phyloP scores from a whole-genome alignment of 805 yeast species.

The Candida maesae region DNA sequence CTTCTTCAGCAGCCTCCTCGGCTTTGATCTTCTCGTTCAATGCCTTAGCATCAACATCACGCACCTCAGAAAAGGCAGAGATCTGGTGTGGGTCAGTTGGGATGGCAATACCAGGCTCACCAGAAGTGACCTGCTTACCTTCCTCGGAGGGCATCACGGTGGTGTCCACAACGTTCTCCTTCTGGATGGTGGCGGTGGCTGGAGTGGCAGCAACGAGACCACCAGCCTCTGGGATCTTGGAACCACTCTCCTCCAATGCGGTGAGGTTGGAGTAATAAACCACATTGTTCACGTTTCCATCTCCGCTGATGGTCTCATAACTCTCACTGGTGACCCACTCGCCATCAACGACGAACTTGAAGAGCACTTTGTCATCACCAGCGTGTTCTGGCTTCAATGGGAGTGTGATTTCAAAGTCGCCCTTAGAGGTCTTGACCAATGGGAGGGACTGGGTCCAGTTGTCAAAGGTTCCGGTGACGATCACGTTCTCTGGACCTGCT shows the following conservation, averaged over 20 bases:
- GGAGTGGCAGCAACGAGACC: constrained; percentile 31
- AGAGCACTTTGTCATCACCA: constrained; percentile 36
- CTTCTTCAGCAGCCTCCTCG: constrained; percentile 12
- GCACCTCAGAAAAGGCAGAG: constrained; percentile 49
- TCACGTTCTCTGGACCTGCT: constrained; percentile 51
- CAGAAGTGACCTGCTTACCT: constrained; percentile 38
- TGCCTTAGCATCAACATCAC: constrained; percentile 46
- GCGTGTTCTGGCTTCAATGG: constrained; percentile 42
- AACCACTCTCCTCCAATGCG: constrained; percentile 9
- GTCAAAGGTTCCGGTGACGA: constrained; percentile 69
- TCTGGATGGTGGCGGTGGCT: constrained; percentile 30
- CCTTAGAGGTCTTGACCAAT: constrained; percentile 55
- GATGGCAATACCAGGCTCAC: constrained; percentile 73
- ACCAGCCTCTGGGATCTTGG: constrained; percentile 44
- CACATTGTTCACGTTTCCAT: constrained; percentile 37
- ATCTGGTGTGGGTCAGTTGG: constrained; percentile 54
- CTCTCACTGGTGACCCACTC: constrained; percentile 48
- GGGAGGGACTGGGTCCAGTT: constrained; percentile 61
- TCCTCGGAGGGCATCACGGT: constrained; percentile 41
- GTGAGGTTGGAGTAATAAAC: constrained; percentile 25
- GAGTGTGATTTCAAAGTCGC: constrained; percentile 55
- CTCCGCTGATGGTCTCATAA: constrained; percentile 41
- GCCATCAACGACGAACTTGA: constrained; percentile 67
- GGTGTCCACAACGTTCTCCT: constrained; percentile 18
- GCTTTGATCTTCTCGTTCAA: constrained; percentile 35